Percentiles rank a stretch among this genome's conserved stretches.
phyloP scores from a whole-genome alignment of 805 yeast species.

The Candida piceae region DNA sequence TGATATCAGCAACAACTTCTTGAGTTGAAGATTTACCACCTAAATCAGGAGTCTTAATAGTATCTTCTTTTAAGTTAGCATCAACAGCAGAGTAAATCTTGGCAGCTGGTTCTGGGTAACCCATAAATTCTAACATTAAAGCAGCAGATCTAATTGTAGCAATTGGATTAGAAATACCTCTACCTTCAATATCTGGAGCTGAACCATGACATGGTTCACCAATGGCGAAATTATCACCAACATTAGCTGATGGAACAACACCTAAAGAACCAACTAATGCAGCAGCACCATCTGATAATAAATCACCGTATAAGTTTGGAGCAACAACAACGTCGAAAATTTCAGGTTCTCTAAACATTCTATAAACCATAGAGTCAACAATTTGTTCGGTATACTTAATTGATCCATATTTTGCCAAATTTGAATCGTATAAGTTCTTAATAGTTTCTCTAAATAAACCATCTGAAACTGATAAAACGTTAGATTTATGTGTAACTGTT shows the following conservation, averaged over 20 bases:
- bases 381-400: constrained; percentile 87
- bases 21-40: constrained; percentile 88
- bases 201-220: constrained; percentile 99
- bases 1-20: constrained; percentile 80
- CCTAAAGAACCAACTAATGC: constrained; percentile 97
- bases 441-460: constrained; percentile 94
- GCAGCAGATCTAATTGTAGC: constrained; percentile 98
- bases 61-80: constrained; percentile 78
- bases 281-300: constrained; percentile 96
- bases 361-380: constrained; percentile 98
- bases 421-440: constrained; percentile 51
- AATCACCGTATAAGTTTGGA: constrained; percentile 97
- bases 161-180: constrained; percentile 90
- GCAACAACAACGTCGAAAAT: constrained; percentile 97
- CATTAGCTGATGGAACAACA: constrained; percentile 97
- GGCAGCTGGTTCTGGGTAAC: constrained; percentile 84
- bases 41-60: constrained; percentile 84
- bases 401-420: constrained; percentile 51
- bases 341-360: constrained; percentile 97
- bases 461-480: constrained; percentile 87
- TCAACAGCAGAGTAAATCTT: constrained; percentile 92
- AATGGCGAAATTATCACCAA: constrained; percentile 91
- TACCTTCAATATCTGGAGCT: constrained; percentile 98
- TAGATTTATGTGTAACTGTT: constrained; percentile 95
- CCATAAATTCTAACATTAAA: constrained; percentile 94